Evolutionary conservation across 768 basidiomycete species (phyloP).

Genomic region (Hypsizygus marmoreus): DNA sequence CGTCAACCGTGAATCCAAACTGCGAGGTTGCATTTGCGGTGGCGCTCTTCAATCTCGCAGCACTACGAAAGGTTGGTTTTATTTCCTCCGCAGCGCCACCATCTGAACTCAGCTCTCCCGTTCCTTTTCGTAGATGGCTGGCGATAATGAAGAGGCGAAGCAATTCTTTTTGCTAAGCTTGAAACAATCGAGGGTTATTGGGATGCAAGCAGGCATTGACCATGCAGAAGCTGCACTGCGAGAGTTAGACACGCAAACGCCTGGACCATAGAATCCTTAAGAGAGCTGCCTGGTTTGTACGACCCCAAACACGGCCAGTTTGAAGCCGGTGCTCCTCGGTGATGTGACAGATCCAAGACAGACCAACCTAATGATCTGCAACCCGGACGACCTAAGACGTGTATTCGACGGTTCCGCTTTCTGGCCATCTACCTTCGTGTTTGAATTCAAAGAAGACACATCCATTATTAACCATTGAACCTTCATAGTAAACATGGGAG

Average conservation of each 20-base stretch:
- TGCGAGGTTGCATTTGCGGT: constrained; percentile 62
- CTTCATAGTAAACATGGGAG: background rate
- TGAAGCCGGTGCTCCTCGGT: background rate
- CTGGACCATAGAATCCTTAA: background rate
- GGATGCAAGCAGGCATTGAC: constrained; percentile 32
- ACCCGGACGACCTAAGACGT: too few species aligned
- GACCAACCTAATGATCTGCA: background rate
- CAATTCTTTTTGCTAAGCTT: constrained; percentile 33
- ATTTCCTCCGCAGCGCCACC: background rate
- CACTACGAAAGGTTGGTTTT: constrained; percentile 46
- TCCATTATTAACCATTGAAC: too few species aligned
- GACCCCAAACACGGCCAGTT: background rate
- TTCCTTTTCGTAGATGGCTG: constrained; percentile 33
- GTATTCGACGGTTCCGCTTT: too few species aligned
- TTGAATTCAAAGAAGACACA: too few species aligned
- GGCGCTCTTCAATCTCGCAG: constrained; percentile 62
- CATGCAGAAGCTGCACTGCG: constrained; percentile 32
- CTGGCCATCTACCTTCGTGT: too few species aligned
- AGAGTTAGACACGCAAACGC: constrained; percentile 4
- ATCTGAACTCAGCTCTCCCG: background rate
- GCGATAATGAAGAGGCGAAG: constrained; percentile 36
- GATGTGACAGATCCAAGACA: background rate
- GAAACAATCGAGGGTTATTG: constrained; percentile 38
- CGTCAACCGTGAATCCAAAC: constrained; percentile 25
- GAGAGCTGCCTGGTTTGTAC: background rate